These are phyloP conservation scores for Leishmania tarentolae DNA, from an alignment of 208 protist species.

Conservation along the genomic window DNA sequence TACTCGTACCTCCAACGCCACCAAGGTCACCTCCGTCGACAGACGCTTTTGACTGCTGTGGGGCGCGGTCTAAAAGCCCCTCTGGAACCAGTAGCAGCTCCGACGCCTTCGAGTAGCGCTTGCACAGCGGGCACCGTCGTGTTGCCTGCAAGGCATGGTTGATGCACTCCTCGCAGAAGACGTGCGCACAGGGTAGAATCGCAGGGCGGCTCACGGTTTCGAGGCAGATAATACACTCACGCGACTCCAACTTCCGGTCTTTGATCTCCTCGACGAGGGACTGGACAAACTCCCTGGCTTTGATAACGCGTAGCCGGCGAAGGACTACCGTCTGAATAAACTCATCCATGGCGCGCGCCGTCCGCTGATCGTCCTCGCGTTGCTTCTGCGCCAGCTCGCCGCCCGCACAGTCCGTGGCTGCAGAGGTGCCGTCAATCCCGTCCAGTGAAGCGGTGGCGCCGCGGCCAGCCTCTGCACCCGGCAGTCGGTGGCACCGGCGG, in stretches of 20 bases:
- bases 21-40: background rate
- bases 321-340: conserved; percentile 30
- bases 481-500: conserved; percentile 28
- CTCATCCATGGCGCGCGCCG: conserved; percentile 17
- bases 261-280: conserved; percentile 51
- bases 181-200: conserved; percentile 80
- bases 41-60: background rate
- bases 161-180: conserved; percentile 77
- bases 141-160: conserved; percentile 45
- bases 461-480: background rate
- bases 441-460: background rate
- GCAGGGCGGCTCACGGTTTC: conserved; percentile 56
- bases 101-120: conserved; percentile 24
- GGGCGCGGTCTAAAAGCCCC: conserved; percentile 26
- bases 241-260: conserved; percentile 41
- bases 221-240: conserved; percentile 80
- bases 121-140: conserved; percentile 61
- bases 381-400: conserved; percentile 7
- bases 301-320: conserved; percentile 22
- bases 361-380: conserved; percentile 16
- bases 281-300: conserved; percentile 45
- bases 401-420: background rate
- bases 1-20: background rate
- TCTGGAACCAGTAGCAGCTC: conserved; percentile 50
- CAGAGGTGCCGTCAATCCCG: background rate